phyloP scores from a whole-genome alignment of 2,329 filamentous ascomycete genomes.

The Teratosphaeria epicoccoides region DNA sequence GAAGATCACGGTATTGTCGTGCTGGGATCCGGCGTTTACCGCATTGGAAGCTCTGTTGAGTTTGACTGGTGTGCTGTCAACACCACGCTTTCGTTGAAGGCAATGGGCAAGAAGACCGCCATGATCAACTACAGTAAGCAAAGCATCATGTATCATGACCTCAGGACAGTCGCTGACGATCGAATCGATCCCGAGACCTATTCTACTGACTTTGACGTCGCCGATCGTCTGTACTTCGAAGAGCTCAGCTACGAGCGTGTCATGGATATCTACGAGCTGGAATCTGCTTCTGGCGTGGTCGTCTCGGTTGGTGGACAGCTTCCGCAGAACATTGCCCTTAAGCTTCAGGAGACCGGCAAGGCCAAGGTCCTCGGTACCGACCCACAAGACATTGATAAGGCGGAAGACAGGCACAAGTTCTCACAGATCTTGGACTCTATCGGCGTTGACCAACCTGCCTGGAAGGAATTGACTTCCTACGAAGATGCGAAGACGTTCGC shows the following conservation, averaged over 20 bases:
- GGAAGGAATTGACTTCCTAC: constrained; percentile 92
- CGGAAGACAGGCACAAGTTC: constrained; percentile 97
- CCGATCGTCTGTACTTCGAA: constrained; percentile 92
- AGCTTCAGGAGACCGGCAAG: constrained; percentile 80
- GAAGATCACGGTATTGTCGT: constrained; percentile 85
- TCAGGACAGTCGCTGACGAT: constrained; percentile 6
- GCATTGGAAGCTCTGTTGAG: constrained; percentile 94
- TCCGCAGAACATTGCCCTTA: constrained; percentile 92
- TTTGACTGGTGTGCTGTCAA: constrained; percentile 98
- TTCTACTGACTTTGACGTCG: constrained; percentile 74
- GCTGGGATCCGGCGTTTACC: constrained; percentile 89
- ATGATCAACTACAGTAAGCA: constrained; percentile 62
- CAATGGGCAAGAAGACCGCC: constrained; percentile 90
- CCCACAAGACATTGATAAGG: constrained; percentile 91
- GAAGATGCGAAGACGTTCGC: constrained; percentile 81
- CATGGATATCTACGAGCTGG: constrained; percentile 74
- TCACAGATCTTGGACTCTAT: constrained; percentile 95
- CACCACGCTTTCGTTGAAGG: constrained; percentile 68
- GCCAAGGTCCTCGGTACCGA: constrained; percentile 89
- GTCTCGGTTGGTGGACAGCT: constrained; percentile 94
- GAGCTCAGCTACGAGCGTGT: constrained; percentile 94
- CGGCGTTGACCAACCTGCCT: constrained; percentile 90
- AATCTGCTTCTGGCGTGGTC: constrained; percentile 73
- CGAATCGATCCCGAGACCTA: constrained; percentile 63
- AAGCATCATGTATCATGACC: no score